Evolutionary conservation across 2,329 filamentous ascomycete species (phyloP), one percentile per base, ranked within the genome.

Genomic region (Pseudogymnoascus sp.): DNA sequence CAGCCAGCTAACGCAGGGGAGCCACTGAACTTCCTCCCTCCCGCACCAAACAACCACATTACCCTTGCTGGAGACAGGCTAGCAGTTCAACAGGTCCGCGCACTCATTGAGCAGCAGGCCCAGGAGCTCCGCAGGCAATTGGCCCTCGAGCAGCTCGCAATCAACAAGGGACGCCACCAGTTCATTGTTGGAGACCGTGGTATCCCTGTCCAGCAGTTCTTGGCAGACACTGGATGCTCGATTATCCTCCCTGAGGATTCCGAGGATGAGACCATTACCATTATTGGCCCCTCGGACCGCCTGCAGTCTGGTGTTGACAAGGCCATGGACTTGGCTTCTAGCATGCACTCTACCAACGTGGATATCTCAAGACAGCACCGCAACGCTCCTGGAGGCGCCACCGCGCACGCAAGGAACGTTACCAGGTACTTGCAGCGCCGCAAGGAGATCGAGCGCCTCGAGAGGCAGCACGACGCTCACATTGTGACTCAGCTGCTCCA

Each of bases 171-270:
- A 58, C 86, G 91, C 59, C 94, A 97, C 73, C 92, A 96, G 73
- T 97, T 97, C 78, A 94, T 99, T 71, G 86, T 96, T 65, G 93
- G 93, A 59, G 86, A 93, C 64, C 84, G 87, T 64, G 92, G 90
- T 64, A 83, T 89, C 64, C 86, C 90, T 15, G 80, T 90, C 35
- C 85, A 97, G 62, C 85, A 96, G 50, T 97, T 99, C 78, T 85
- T 97, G 66, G 82, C 86, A 50, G 85, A 96, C 70, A 97, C 94
- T 62, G 93, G 93, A 65, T 99, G 94, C 74, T 84, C 89, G 44
- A 87, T 97, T 63, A 83, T 97, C 62, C 76, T 97, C 50, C 93
- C 87, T 60, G 84, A 91, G 6, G 81, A 81, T 26, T 84, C 87
- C 24, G 85, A 90, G 60, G 89, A 94, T 62, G 89, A 90, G 54